phyloP scores from a whole-genome alignment of 208 protist species.

The Trypanosoma platydactyli region DNA sequence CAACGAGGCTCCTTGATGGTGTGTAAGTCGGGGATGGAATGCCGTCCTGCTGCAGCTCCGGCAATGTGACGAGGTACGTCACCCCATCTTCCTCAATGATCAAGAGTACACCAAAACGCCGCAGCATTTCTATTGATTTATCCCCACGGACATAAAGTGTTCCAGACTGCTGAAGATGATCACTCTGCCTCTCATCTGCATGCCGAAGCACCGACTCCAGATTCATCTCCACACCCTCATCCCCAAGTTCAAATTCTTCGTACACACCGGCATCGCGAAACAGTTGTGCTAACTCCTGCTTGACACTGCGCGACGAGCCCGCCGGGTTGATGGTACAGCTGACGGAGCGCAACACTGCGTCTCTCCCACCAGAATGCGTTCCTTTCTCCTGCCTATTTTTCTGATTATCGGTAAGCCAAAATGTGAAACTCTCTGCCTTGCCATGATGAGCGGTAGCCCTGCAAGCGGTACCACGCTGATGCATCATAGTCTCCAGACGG shows the following conservation, averaged over 20 bases:
- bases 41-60: conserved; percentile 36
- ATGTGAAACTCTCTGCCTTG: conserved; percentile 53
- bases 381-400: neutral
- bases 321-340: conserved; percentile 65
- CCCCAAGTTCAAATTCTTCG: conserved; percentile 69
- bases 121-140: conserved; percentile 72
- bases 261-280: conserved; percentile 65
- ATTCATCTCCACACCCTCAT: conserved; percentile 48
- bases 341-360: conserved; percentile 34
- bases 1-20: conserved; percentile 44
- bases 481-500: conserved; percentile 77
- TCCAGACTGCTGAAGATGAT: conserved; percentile 64
- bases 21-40: conserved; percentile 42
- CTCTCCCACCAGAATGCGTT: neutral
- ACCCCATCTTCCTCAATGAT: conserved; percentile 67
- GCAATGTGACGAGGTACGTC: conserved; percentile 79
- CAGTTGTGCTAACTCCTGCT: conserved; percentile 63
- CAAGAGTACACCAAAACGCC: conserved; percentile 67
- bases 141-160: conserved; percentile 73
- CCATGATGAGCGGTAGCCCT: neutral
- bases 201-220: conserved; percentile 67
- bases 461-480: conserved; percentile 34
- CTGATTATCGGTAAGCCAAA: conserved; percentile 50
- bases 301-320: conserved; percentile 42
- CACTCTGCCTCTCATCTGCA: conserved; percentile 62